Base-by-base conservation (phyloP, 2,329 filamentous ascomycete species). In the Phaeosphaeriaceae sp. region DNA sequence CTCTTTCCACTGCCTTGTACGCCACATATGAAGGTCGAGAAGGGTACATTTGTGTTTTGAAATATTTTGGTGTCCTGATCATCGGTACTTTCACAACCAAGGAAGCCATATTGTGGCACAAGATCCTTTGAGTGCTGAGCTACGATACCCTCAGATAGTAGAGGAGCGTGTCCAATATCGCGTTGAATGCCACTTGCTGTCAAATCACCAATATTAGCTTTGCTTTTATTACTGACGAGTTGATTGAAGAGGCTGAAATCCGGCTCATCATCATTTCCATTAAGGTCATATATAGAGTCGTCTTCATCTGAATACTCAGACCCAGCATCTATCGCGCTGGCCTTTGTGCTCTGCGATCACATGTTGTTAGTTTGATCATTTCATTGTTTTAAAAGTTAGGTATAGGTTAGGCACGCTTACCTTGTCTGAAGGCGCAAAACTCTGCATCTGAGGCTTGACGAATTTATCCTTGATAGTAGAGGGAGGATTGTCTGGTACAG, bases 1-100 rank as follows among this genome's bases (percentile, higher is more conserved):
- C 79, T 83, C 59, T 87, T 87, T 0, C 85, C 85, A 34, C 79
- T 81, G 0, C 84, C 85, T 58, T 87, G 84, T 1, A 81, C 81
- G 1, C 85, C 85, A 50, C 85, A 87, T 16, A 87, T 82, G 62
- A 87, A 87, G 0, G 78, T 74, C 0, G 83, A 85, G 55, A 78
- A 83, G 0, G 84, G 84, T 0, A 77, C 74, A 20, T 83, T 78
- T 1, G 79, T 79, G 54, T 86, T 86, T 15, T 81, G 61, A 20
- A 80, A 76, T 1, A 83, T 55, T 20, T 53, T 58, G 2, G 16
- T 34, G 32, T 3, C 32, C 17, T 34, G 6, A 34, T 17, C 12
- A 8, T 34, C 32, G n/a, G 6, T 34, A 9, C 6, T n/a, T n/a
- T 32, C n/a, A 13, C 34, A 42, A 2, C 54, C 54, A 2, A 60